Evolutionary conservation across 371 early-diverging fungal genomes (phyloP), one percentile per base, ranked within the genome.

Genomic region (Umbelopsis sp.): DNA sequence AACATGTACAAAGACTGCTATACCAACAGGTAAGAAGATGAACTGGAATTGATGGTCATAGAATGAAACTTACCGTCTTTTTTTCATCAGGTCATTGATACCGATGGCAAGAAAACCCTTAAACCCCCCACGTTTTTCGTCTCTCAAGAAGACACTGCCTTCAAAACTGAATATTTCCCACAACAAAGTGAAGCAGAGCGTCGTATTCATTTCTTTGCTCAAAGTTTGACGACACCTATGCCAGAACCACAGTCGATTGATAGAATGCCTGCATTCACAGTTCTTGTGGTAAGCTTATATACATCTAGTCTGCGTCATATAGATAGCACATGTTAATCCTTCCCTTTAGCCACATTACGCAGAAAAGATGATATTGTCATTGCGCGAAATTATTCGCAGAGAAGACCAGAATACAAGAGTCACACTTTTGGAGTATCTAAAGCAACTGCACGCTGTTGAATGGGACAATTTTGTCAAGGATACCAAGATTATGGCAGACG

Each of bases 401-500:
- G 90, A 92, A 66, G 95, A 96, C 69, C 83, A 90, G 65, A 87
- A 92, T 72, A 93, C 92, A 4, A 86, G 93, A 3, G 88, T 96
- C 10, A 94, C 94, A 9, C 71, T 94, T 63, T 76, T 96, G 37
- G 95, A 95, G 80, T 96, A 96, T 62, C 74, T 96, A 53, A 94
- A 96, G 74, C 90, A 93, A 35, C 80, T 95, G 29, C 92, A 94
- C 70, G 81, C 93, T 0, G 85, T 89, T 20, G 96, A 95, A 73
- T 95, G 95, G 95, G 94, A 92, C 63, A 95, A 95, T 78, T 96
- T 94, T 82, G 94, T 96, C 35, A 87, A 91, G 72, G 94, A 95
- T 70, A 94, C 93, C 63, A 94, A 93, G 79, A 86, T 92, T 32
- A 70, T 92, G 70, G 93, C 85, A 1, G 90, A 92, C 67, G 92